Evolutionary conservation across 306 rosid genomes (phyloP).

Genomic region (Rosa lucieae): DNA sequence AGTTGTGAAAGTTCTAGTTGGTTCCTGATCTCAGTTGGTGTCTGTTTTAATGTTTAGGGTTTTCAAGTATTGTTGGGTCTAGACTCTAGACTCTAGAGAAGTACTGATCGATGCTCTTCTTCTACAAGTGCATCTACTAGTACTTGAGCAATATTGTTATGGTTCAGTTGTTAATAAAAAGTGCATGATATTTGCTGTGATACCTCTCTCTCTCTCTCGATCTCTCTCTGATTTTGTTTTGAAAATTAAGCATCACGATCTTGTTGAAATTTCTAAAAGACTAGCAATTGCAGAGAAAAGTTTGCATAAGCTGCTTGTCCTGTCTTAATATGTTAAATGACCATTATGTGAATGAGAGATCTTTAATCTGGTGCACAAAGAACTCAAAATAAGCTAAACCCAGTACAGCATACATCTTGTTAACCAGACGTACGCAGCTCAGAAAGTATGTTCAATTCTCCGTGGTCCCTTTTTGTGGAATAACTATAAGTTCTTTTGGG

Average conservation of each 20-base stretch:
- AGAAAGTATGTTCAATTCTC: too few species aligned
- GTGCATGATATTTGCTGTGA: neutral
- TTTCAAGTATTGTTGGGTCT: neutral
- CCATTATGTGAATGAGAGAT: neutral
- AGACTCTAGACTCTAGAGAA: neutral
- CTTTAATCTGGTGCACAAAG: neutral
- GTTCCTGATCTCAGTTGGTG: neutral
- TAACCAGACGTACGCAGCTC: too few species aligned
- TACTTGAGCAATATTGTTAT: neutral
- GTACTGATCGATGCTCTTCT: neutral
- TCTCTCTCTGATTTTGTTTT: neutral
- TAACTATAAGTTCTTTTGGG: too few species aligned
- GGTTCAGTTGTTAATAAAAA: neutral
- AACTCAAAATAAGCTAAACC: neutral
- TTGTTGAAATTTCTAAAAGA: neutral
- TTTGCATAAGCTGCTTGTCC: neutral
- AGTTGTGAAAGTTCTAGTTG: neutral
- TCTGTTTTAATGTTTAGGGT: neutral
- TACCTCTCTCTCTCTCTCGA: neutral
- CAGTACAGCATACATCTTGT: neutral
- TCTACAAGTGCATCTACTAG: conserved; percentile 1
- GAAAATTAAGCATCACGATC: neutral
- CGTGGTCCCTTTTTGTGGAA: too few species aligned
- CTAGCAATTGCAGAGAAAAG: neutral
- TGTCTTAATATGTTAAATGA: neutral